Percentiles rank a stretch among this genome's conserved stretches.
phyloP scores from a whole-genome alignment of 257 asterid genomes.

The Solanum habrochaites region DNA sequence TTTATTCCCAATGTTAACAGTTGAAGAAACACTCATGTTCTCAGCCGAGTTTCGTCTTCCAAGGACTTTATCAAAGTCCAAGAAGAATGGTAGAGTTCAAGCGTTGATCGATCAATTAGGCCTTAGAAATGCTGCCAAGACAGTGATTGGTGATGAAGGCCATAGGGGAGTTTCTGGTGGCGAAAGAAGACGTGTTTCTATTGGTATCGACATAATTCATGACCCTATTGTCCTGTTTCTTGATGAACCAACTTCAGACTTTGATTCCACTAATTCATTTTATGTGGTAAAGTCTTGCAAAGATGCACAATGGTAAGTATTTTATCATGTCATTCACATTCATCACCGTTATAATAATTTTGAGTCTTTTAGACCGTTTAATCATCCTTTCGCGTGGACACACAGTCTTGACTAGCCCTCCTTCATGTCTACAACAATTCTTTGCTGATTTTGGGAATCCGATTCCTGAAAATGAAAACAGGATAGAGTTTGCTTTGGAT shows the following conservation, averaged over 20 bases:
- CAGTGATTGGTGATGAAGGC: constrained; percentile 36
- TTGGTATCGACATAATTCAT: constrained; percentile 33
- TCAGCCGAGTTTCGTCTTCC: constrained; percentile 35
- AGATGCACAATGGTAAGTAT: constrained; percentile 49
- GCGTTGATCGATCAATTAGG: constrained; percentile 29
- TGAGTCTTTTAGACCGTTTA: constrained; percentile 18
- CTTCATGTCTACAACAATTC: constrained; percentile 4
- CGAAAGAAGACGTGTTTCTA: constrained; percentile 32
- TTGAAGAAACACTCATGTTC: constrained; percentile 38
- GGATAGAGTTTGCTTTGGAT: constrained; percentile 28
- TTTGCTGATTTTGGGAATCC: constrained; percentile 24
- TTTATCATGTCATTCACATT: constrained; percentile 51
- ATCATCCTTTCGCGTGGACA: constrained; percentile 28
- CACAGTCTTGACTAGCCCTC: constrained; percentile 22
- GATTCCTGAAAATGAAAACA: constrained; percentile 24
- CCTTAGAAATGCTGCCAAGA: constrained; percentile 26
- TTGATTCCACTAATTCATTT: constrained; percentile 61
- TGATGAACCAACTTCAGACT: constrained; percentile 66
- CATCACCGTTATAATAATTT: constrained; percentile 34
- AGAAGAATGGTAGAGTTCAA: constrained; percentile 22
- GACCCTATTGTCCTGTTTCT: constrained; percentile 40
- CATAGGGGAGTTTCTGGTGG: constrained; percentile 40
- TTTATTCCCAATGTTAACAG: constrained; percentile 33
- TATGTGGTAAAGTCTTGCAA: constrained; percentile 42
- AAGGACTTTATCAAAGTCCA: constrained; percentile 8